These are phyloP conservation scores for Takashimella tepidaria DNA, from an alignment of 1,284 basidiomycete genomes.

Conservation along the genomic window DNA sequence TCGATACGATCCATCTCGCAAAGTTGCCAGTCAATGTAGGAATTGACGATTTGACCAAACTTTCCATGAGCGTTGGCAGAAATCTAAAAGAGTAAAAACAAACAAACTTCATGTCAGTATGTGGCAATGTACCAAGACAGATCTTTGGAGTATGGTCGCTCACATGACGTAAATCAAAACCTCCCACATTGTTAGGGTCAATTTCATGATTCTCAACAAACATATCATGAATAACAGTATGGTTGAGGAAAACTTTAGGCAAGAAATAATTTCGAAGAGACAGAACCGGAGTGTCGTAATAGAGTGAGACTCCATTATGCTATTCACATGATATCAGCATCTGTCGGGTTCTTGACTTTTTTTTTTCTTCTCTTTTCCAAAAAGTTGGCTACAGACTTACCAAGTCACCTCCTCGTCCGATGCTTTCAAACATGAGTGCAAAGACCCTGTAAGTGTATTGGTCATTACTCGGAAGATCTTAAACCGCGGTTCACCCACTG, in stretches of 20 bases:
- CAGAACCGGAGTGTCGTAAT: constrained; percentile 40
- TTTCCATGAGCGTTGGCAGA: constrained; percentile 18
- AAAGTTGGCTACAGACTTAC: constrained; percentile 14
- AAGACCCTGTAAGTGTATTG: constrained; percentile 25
- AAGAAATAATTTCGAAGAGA: constrained; percentile 33
- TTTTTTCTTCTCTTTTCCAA: neutral
- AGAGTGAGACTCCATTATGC: constrained; percentile 34
- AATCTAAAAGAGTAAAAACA: constrained; percentile 1
- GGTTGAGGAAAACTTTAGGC: constrained; percentile 20
- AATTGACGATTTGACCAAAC: constrained; percentile 28
- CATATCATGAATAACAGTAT: constrained; percentile 17
- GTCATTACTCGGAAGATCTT: neutral
- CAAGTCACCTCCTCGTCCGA: constrained; percentile 33
- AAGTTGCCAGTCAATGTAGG: constrained; percentile 39
- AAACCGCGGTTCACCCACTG: constrained; percentile 13
- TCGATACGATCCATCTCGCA: constrained; percentile 38
- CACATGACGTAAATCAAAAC: constrained; percentile 39
- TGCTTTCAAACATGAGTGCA: constrained; percentile 31
- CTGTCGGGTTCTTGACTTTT: no score
- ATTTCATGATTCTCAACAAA: constrained; percentile 16
- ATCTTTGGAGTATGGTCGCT: no score
- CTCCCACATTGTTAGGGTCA: constrained; percentile 14
- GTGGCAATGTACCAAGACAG: no score
- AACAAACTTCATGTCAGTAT: no score
- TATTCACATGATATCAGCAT: constrained; percentile 4